phyloP scores from a whole-genome alignment of 108 stramenopile genomes.

The Epipyxis sp. region DNA sequence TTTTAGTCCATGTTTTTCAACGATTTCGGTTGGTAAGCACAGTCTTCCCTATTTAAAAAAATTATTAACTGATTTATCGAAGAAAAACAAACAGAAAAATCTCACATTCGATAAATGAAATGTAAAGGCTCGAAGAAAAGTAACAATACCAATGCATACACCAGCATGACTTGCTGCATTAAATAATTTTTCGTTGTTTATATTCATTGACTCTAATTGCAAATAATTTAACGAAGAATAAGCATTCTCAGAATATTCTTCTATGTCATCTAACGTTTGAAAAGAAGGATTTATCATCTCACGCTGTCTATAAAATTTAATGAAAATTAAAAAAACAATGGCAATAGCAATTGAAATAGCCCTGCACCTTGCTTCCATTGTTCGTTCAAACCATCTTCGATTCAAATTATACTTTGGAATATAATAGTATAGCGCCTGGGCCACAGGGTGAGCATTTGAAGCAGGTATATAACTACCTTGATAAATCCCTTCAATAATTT shows the following conservation, averaged over 20 bases:
- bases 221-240: neutral
- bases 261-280: neutral
- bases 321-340: neutral
- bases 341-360: neutral
- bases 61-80: neutral
- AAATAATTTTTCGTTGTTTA: no score
- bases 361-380: neutral
- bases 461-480: neutral
- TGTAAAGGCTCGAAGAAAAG: neutral
- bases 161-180: neutral
- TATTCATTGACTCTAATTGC: neutral
- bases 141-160: neutral
- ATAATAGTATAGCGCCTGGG: neutral
- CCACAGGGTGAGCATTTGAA: neutral
- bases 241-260: neutral
- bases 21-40: neutral
- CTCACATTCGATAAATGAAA: neutral
- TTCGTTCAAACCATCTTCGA: constrained; percentile 1
- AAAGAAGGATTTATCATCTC: neutral
- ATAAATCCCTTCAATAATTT: neutral
- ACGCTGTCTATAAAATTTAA: neutral
- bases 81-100: neutral
- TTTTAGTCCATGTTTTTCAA: neutral
- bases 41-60: neutral
- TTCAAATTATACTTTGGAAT: neutral